Evolutionary conservation across 768 basidiomycete genomes (phyloP).

Genomic region (Phylloporus sp.): DNA sequence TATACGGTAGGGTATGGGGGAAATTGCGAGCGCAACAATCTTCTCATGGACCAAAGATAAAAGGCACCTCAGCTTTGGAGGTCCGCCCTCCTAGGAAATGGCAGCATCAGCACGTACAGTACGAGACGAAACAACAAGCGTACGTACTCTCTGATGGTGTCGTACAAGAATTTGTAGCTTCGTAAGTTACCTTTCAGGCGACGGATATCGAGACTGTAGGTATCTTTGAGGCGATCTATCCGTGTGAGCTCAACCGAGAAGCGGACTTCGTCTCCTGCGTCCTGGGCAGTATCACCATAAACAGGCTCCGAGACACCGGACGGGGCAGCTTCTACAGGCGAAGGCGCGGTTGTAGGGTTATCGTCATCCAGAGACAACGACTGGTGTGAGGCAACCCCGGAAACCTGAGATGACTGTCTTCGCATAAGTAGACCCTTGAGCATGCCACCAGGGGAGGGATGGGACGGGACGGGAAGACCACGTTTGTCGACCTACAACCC

Average conservation of each 20-base stretch:
- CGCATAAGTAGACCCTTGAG: constrained; percentile 86
- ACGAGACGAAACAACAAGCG: constrained; percentile 7
- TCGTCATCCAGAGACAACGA: constrained; percentile 49
- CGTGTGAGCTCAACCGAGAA: constrained; percentile 94
- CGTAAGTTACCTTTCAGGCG: constrained; percentile 87
- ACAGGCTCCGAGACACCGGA: constrained; percentile 43
- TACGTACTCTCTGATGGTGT: constrained; percentile 79
- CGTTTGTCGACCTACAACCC: constrained; percentile 74
- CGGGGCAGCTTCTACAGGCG: constrained; percentile 36
- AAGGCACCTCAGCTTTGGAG: constrained; percentile 32
- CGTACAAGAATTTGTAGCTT: constrained; percentile 90
- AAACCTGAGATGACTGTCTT: constrained; percentile 81
- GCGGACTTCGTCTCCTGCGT: constrained; percentile 92
- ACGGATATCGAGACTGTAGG: constrained; percentile 89
- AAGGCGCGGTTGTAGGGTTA: constrained; percentile 18
- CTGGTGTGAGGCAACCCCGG: constrained; percentile 35
- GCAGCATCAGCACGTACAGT: constrained; percentile 7
- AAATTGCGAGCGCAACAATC: constrained; percentile 7
- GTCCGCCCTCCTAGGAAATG: constrained; percentile 32
- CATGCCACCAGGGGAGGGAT: constrained; percentile 70
- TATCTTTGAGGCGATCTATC: constrained; percentile 83
- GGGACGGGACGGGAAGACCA: constrained; percentile 79
- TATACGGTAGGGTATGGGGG: constrained; percentile 28
- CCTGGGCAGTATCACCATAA: constrained; percentile 77
- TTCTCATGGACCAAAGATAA: constrained; percentile 6